These are phyloP conservation scores for Brassica hybrid DNA, from an alignment of 441 rosid species.

Conservation along the genomic window DNA sequence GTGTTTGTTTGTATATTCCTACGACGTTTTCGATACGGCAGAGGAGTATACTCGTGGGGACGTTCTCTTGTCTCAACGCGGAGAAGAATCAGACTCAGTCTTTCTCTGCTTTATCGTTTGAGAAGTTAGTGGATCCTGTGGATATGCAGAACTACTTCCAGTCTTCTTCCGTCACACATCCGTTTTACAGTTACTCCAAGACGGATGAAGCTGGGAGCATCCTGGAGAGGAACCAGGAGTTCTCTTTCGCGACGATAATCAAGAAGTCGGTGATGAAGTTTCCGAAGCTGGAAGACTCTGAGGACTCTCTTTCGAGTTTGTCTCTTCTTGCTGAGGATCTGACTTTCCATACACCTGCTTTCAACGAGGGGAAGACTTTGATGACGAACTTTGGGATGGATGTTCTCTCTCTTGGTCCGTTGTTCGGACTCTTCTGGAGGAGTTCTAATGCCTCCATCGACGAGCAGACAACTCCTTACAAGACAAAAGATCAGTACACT, in stretches of 20 bases:
- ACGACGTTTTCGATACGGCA: constrained; percentile 72
- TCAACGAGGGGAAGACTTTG: constrained; percentile 47
- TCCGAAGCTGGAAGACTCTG: constrained; percentile 73
- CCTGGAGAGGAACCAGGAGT: constrained; percentile 64
- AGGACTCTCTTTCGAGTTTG: constrained; percentile 54
- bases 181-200: constrained; percentile 75
- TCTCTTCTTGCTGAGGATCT: constrained; percentile 80
- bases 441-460: constrained; percentile 38
- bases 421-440: constrained; percentile 73
- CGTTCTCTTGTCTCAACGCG: constrained; percentile 51
- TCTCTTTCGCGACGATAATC: constrained; percentile 65
- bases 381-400: constrained; percentile 56
- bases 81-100: constrained; percentile 24
- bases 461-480: constrained; percentile 50
- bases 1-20: constrained; percentile 76
- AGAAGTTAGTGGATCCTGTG: constrained; percentile 62
- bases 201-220: constrained; percentile 56
- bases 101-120: constrained; percentile 73
- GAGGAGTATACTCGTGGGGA: constrained; percentile 72
- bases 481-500: constrained; percentile 61
- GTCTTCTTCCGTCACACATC: constrained; percentile 38
- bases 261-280: constrained; percentile 73
- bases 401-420: constrained; percentile 68
- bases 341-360: constrained; percentile 64
- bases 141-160: constrained; percentile 78